Evolutionary conservation across 441 rosid species (phyloP), one percentile per base, ranked within the genome.

Genomic region (Pelargonium australe): DNA sequence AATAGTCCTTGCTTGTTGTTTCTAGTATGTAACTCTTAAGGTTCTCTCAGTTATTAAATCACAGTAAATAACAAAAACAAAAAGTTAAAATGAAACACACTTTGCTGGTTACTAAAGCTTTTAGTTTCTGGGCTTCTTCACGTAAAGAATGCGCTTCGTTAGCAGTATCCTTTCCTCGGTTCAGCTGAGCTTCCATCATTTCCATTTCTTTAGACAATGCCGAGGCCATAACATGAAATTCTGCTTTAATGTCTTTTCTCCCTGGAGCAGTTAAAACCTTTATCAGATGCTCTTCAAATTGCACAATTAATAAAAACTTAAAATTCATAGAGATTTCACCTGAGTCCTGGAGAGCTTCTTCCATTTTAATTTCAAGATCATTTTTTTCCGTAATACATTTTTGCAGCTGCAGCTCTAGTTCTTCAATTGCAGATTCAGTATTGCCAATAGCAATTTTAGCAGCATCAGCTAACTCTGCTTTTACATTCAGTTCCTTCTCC

Each of bases 101-200:
- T 97, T 95, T 92, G 66, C 82, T 77, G 79, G 78, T 79, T 68
- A 89, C 81, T 68, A 84, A 85, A 68, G 81, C 78, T 81, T 80
- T 85, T 64, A 90, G 81, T 51, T 84, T 77, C 65, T 80, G 79
- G 63, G 90, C 84, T 85, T 92, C 78, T 79, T 89, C 86, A 75
- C 78, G 92, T 78, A 89, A 79, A 60, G 90, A 80, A 71, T 79
- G 74, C 43, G 93, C 90, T 81, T 95, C 97, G 64, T 85, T 82
- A 31, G 99, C 96, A 68, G 85, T 85, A 75, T 84, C 86, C 85
- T 89, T 92, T 97, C 99, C 92, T 63, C 89, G 86, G 40, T 84
- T 92, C 85, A 95, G 74, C 81, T 92, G 99, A 58, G 83, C 77
- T 84, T 92, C 95, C 98, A 95, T 95, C 93, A 90, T 89, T 70